Percentiles rank a stretch among this genome's conserved stretches.
phyloP scores from a whole-genome alignment of 2,329 filamentous ascomycete species.

The Clathrospora elynae region DNA sequence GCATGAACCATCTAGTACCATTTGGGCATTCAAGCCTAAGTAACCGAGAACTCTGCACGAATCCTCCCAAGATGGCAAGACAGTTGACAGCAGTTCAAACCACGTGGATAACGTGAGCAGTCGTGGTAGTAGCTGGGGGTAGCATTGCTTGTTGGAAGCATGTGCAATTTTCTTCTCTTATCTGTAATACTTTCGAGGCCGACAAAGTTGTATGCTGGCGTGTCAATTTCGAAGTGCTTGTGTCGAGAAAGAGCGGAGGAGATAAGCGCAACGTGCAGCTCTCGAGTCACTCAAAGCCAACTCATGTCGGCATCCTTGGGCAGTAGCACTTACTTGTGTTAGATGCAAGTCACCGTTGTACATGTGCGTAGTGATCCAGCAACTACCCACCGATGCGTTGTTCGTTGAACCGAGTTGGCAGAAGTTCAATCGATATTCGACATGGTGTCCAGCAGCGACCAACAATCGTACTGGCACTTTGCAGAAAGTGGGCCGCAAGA shows the following conservation, averaged over 20 bases:
- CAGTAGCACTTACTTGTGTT: conserved; percentile 19
- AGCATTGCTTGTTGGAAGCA: conserved; percentile 11
- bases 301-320: conserved; percentile 16
- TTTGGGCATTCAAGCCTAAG: conserved; percentile 10
- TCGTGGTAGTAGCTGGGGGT: conserved; percentile 22
- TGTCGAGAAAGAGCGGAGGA: conserved; percentile 21
- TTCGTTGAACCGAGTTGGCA: conserved; percentile 7
- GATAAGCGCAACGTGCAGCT: conserved; percentile 31
- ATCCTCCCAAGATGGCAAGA: conserved; percentile 8
- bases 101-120: neutral
- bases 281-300: conserved; percentile 14
- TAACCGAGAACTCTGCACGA: conserved; percentile 6
- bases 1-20: conserved; percentile 11
- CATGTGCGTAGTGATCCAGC: conserved; percentile 24
- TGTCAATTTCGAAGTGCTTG: neutral
- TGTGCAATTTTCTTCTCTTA: conserved; percentile 1
- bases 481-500: too few species aligned
- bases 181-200: conserved; percentile 2
- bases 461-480: too few species aligned
- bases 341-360: conserved; percentile 25
- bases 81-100: conserved; percentile 1
- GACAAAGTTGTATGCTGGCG: conserved; percentile 1
- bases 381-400: conserved; percentile 24
- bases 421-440: neutral
- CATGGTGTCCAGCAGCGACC: too few species aligned